Evolutionary conservation across 768 basidiomycete genomes (phyloP), one percentile per base, ranked within the genome.

Genomic region (Artomyces pyxidatus): DNA sequence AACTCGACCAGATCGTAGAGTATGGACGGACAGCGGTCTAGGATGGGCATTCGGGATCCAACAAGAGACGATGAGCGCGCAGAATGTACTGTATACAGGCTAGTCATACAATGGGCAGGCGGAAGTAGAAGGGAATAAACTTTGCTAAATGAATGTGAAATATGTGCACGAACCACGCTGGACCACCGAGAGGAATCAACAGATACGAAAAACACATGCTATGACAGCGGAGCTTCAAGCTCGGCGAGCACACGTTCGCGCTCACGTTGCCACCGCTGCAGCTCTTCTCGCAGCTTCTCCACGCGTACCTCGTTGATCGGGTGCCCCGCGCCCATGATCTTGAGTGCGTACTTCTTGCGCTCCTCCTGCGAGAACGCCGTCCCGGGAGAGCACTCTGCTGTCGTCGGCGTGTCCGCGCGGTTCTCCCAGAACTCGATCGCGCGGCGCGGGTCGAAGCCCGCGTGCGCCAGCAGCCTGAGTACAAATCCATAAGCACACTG

Each of bases 381-480:
- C 29, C 59, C 58, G 27, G 68, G 69, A 25, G 68, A 58, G 64
- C 79, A 81, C 51, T 83, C 78, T 8, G 69, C 58, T 21, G 48
- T 65, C 27, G 64, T 59, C 37, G 65, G 56, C 10, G 48, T 48
- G 21, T 70, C 68, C 21, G 71, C 64, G 40, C 81, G 73, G 37
- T 69, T 65, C 60, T 90, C 81, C 89, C 94, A 97, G 63, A 96
- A 95, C 12, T 68, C 70, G 38, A 93, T 74, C 6, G 95, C 88
- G 40, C 73, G 70, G 29, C 84, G 78, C 3, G 94, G 88, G 67
- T 96, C 90, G 60, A 87, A 97, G 5, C 92, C 90, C 0, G 94
- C 86, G 61, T 91, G 78, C 0, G 94, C 91, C 29, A 99, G 79
- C n/a, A 99, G 71, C 52, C 93, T 93, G 48, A 14, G n/a, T n/a